These are phyloP conservation scores for Juglanconis oblonga DNA, from an alignment of 2,329 filamentous ascomycete genomes.

Conservation along the genomic window DNA sequence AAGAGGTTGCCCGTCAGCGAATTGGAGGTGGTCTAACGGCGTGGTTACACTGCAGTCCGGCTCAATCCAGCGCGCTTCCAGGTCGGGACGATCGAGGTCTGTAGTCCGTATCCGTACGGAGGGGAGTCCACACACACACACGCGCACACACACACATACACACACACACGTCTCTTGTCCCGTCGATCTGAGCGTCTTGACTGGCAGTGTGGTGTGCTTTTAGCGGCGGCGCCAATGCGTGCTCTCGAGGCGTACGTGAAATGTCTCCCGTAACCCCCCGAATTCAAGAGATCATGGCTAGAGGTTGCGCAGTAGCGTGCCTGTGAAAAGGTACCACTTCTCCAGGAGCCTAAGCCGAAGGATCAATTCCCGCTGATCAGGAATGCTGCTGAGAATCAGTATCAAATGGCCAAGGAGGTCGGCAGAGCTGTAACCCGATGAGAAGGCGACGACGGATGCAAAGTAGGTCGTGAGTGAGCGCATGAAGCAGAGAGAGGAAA, in stretches of 20 bases:
- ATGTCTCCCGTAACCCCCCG: not conserved
- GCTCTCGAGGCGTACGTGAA: not conserved
- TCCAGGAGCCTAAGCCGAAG: not conserved
- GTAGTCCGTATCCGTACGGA: not conserved
- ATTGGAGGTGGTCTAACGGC: conserved; percentile 11
- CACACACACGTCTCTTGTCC: not conserved
- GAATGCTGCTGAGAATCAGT: not conserved
- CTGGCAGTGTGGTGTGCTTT: not conserved
- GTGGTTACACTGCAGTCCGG: conserved; percentile 15
- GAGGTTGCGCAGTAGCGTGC: not conserved
- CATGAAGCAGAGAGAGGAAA: conserved; percentile 5
- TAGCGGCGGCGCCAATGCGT: not conserved
- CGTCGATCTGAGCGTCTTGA: not conserved
- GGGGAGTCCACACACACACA: too few species aligned
- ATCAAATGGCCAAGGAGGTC: not conserved
- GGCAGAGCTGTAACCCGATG: conserved; percentile 2
- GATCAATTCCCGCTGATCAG: not conserved
- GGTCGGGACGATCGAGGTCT: not conserved
- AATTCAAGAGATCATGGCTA: conserved; percentile 11
- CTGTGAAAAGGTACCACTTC: not conserved
- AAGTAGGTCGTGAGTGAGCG: not conserved
- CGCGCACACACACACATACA: not conserved
- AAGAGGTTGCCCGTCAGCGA: conserved; percentile 8
- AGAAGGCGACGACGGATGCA: not conserved
- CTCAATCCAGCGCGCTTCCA: conserved; percentile 2